Percentiles rank a stretch among this genome's conserved stretches.
These are phyloP conservation scores for Thelonectria olida DNA, from an alignment of 2,329 filamentous ascomycete species.

Conservation along the genomic window DNA sequence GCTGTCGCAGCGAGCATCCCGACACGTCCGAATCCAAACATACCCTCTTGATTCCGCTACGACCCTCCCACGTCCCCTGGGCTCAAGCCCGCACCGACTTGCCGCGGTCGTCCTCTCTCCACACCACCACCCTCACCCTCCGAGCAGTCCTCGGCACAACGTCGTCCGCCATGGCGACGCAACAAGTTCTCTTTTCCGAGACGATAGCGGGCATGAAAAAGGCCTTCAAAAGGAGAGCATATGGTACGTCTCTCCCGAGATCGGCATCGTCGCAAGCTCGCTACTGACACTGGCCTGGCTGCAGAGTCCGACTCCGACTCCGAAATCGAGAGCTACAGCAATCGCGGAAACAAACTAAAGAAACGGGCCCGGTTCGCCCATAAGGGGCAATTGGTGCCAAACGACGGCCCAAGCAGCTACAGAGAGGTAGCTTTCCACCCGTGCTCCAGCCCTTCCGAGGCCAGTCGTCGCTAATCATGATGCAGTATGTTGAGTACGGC, in stretches of 20 bases:
- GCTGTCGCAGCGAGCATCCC: background rate
- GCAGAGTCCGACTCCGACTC: slow-evolving; percentile 83
- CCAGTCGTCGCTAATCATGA: slow-evolving; percentile 36
- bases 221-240: slow-evolving; percentile 70
- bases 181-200: slow-evolving; percentile 71
- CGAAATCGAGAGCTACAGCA: slow-evolving; percentile 73
- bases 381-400: slow-evolving; percentile 73
- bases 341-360: slow-evolving; percentile 83
- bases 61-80: slow-evolving; percentile 9
- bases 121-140: slow-evolving; percentile 23
- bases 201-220: slow-evolving; percentile 75
- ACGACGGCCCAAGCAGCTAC: slow-evolving; percentile 73
- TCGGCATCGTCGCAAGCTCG: slow-evolving; percentile 7
- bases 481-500: slow-evolving; percentile 75
- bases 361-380: slow-evolving; percentile 77
- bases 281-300: slow-evolving; percentile 33
- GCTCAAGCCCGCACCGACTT: slow-evolving; percentile 11
- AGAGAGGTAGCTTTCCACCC: slow-evolving; percentile 66
- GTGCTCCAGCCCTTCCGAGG: slow-evolving; percentile 12
- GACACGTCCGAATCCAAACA: slow-evolving; percentile 11
- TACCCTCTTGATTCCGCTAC: slow-evolving; percentile 4
- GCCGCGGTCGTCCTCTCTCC: slow-evolving; percentile 29
- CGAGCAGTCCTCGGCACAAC: slow-evolving; percentile 21
- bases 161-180: slow-evolving; percentile 52
- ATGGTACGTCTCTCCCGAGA: slow-evolving; percentile 55